Percentiles rank a stretch among this genome's conserved stretches.
Evolutionary conservation across 2,329 filamentous ascomycete genomes (phyloP).

Genomic region (Fusarium circinatum): DNA sequence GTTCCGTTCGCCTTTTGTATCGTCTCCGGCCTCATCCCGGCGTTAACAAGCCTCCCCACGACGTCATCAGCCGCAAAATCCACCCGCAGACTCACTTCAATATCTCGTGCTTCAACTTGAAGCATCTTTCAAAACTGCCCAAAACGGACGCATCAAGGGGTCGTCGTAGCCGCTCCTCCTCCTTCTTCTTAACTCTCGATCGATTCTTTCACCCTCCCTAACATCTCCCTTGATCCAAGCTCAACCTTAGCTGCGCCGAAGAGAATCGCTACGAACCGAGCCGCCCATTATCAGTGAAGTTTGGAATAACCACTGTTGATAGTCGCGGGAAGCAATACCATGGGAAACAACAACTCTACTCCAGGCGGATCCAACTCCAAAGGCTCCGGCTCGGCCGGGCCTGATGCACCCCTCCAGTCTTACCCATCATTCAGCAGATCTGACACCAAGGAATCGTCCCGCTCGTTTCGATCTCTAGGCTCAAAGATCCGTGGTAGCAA

Average conservation of each 20-base stretch:
- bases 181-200: constrained; percentile 62
- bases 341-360: constrained; percentile 82
- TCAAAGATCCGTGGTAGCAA: constrained; percentile 88
- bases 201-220: constrained; percentile 65
- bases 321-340: constrained; percentile 49
- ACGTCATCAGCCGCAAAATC: constrained; percentile 45
- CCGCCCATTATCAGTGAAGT: constrained; percentile 43
- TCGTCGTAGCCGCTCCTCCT: constrained; percentile 55
- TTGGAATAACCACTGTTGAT: constrained; percentile 44
- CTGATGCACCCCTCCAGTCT: constrained; percentile 70
- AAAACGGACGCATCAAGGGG: constrained; percentile 63
- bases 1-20: constrained; percentile 33
- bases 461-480: constrained; percentile 84
- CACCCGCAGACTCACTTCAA: constrained; percentile 32
- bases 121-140: constrained; percentile 49
- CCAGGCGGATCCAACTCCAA: constrained; percentile 62
- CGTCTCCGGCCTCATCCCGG: constrained; percentile 38
- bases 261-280: constrained; percentile 35
- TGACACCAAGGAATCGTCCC: constrained; percentile 91
- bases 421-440: constrained; percentile 93
- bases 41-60: constrained; percentile 39
- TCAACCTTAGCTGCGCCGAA: constrained; percentile 15
- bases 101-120: constrained; percentile 39
- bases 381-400: constrained; percentile 57
- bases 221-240: constrained; percentile 35